These are phyloP conservation scores for Kodamaea sp. DNA, from an alignment of 1,139 yeast genomes.

Conservation along the genomic window DNA sequence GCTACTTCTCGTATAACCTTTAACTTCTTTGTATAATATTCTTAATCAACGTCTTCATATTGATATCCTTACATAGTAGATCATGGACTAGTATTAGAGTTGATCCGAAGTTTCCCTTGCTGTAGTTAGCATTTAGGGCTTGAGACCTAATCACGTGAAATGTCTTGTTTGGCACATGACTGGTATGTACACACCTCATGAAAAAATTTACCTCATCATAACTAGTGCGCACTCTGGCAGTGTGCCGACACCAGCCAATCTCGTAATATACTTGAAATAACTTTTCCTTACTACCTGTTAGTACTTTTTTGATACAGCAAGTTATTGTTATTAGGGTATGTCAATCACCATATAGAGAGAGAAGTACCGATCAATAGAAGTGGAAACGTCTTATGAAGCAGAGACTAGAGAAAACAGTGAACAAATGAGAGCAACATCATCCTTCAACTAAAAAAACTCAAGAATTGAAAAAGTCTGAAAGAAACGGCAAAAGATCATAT, in stretches of 20 bases:
- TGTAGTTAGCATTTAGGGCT: conserved; percentile 15
- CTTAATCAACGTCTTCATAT: too few relatives aligned
- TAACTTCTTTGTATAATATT: too few relatives aligned
- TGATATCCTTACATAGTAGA: too few relatives aligned
- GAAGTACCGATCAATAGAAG: not conserved
- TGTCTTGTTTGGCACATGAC: conserved; percentile 3
- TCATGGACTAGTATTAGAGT: too few relatives aligned
- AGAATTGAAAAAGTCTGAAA: too few relatives aligned
- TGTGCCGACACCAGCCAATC: conserved; percentile 5
- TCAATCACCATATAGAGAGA: conserved; percentile 3
- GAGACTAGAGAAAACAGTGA: too few relatives aligned
- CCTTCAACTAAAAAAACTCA: too few relatives aligned
- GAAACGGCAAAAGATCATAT: too few relatives aligned
- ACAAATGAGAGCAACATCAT: too few relatives aligned
- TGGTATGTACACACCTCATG: conserved; percentile 7
- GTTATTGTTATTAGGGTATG: conserved; percentile 19
- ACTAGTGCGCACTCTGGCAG: conserved; percentile 4
- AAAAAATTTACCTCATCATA: conserved; percentile 8
- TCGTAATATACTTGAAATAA: conserved; percentile 5
- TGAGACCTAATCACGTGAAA: conserved; percentile 13
- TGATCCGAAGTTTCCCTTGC: too few relatives aligned
- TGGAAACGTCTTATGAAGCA: too few relatives aligned
- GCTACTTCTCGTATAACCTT: conserved; percentile 7
- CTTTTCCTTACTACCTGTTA: conserved; percentile 7
- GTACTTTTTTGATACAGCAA: conserved; percentile 9